Evolutionary conservation across 2,329 filamentous ascomycete genomes (phyloP).

Genomic region (Pseudopithomyces chartarum): DNA sequence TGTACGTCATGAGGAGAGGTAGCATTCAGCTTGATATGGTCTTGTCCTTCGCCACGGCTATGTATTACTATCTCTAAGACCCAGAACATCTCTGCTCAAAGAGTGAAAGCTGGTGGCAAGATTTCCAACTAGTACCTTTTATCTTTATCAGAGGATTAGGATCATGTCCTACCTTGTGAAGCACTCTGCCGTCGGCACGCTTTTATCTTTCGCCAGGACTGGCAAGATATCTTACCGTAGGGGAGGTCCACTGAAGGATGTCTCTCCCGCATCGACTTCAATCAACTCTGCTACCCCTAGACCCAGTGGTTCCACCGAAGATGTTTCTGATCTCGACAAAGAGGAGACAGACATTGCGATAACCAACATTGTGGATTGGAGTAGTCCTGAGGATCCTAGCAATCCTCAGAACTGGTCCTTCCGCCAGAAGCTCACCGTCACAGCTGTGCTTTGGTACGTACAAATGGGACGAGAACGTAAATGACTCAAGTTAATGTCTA

Average conservation of each 20-base stretch:
- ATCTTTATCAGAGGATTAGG: background rate
- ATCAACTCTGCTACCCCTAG: background rate
- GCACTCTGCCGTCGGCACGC: slow-evolving; percentile 8
- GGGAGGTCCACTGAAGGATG: background rate
- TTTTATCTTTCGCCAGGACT: background rate
- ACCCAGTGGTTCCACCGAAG: background rate
- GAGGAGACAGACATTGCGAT: slow-evolving; percentile 9
- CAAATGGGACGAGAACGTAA: background rate
- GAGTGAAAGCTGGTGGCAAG: background rate
- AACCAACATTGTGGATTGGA: slow-evolving; percentile 46
- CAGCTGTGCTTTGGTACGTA: slow-evolving; percentile 23
- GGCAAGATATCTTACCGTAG: slow-evolving; percentile 8
- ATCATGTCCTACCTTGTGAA: slow-evolving; percentile 9
- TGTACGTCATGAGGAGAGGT: background rate
- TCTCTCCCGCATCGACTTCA: slow-evolving; percentile 4
- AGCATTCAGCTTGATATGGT: background rate
- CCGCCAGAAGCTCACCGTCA: slow-evolving; percentile 38
- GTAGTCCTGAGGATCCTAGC: slow-evolving; percentile 39
- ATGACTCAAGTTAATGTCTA: slow-evolving; percentile 20
- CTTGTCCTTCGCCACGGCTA: background rate
- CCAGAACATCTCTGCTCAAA: background rate
- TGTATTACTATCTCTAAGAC: background rate
- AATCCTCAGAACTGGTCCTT: slow-evolving; percentile 45
- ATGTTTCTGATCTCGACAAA: background rate
- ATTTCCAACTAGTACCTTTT: background rate